Evolutionary conservation across 2,329 filamentous ascomycete genomes (phyloP), one percentile per base, ranked within the genome.

Genomic region (Metarhizium rileyi): DNA sequence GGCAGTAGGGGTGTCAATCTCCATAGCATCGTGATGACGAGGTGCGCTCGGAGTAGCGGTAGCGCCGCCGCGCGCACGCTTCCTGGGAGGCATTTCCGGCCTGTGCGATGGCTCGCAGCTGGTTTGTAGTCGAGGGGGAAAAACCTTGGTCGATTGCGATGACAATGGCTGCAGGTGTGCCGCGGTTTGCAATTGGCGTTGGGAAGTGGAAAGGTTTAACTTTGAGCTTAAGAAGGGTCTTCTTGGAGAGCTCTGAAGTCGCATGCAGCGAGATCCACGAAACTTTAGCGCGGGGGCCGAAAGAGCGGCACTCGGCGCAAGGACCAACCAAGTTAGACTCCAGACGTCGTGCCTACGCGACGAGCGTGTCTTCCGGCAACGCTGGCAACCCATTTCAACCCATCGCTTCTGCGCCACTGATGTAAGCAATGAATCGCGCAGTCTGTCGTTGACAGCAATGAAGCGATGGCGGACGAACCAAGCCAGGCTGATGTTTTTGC

Each of bases 71-170:
- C 80, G 84, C 35, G 77, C 75, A 59, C 81, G 84, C 66, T 89
- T 90, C 55, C 80, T 78, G 1, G 84, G 84, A 49, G 84, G 80
- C 84, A 88, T 88, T 43, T 55, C 61, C 51, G 47, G 23, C 7
- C 16, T n/a, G 28, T 38, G 20, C 23, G 27, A 5, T 35, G 23
- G 25, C 36, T 41, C 8, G 9, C 22, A 12, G 12, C 12, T 30
- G 12, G 5, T 18, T n/a, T 22, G 16, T 27, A 16, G 27, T n/a
- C 35, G 4, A n/a, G 18, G 20, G 10, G 10, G 8, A 12, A 4
- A 18, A 7, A 3, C 18, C 16, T 5, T 18, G 8, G 38, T 25
- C 12, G n/a, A 42, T 25, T 42, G 38, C n/a, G 38, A 20, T 42
- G 38, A 22, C 38, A 42, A 42, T 42, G 38, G 8, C 36, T 22